Percentiles rank a stretch among this genome's conserved stretches.
Conservation (phyloP, 495 filamentous ascomycete genomes). For the Penicillium odoratum region DNA sequence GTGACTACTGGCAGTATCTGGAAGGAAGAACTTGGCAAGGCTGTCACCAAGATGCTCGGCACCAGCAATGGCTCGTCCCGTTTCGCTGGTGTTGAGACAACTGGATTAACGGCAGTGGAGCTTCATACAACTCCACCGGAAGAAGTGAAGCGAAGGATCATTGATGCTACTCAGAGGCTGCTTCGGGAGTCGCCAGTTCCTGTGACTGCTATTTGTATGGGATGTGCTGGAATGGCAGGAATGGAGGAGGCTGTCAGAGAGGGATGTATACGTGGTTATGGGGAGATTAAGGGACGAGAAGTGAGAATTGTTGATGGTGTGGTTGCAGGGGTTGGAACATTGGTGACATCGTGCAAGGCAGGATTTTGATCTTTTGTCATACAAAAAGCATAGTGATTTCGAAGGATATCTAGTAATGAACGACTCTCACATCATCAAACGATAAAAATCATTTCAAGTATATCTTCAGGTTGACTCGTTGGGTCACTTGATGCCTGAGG, state of each 20-base stretch:
- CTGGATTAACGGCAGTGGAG: slow-evolving; percentile 77
- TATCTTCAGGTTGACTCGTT: neutral
- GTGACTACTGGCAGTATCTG: slow-evolving; percentile 85
- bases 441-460: neutral
- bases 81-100: slow-evolving; percentile 82
- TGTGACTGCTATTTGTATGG: slow-evolving; percentile 58
- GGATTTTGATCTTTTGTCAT: slow-evolving; percentile 27
- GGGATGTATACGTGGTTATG: slow-evolving; percentile 64
- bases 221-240: slow-evolving; percentile 92
- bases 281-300: slow-evolving; percentile 54
- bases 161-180: slow-evolving; percentile 65
- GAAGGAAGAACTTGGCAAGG: slow-evolving; percentile 67
- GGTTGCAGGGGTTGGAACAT: slow-evolving; percentile 67
- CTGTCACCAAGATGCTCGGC: slow-evolving; percentile 53
- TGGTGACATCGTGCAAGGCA: slow-evolving; percentile 52
- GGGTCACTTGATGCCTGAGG: slow-evolving; percentile 31
- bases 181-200: slow-evolving; percentile 47
- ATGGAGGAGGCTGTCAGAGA: slow-evolving; percentile 77
- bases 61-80: slow-evolving; percentile 27
- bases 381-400: too few relatives aligned
- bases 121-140: slow-evolving; percentile 68
- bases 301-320: slow-evolving; percentile 85
- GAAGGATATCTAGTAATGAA: too few relatives aligned
- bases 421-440: too few relatives aligned
- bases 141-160: slow-evolving; percentile 66